These are phyloP conservation scores for Jaltomata sinuosa DNA, from an alignment of 257 asterid genomes.

Conservation along the genomic window DNA sequence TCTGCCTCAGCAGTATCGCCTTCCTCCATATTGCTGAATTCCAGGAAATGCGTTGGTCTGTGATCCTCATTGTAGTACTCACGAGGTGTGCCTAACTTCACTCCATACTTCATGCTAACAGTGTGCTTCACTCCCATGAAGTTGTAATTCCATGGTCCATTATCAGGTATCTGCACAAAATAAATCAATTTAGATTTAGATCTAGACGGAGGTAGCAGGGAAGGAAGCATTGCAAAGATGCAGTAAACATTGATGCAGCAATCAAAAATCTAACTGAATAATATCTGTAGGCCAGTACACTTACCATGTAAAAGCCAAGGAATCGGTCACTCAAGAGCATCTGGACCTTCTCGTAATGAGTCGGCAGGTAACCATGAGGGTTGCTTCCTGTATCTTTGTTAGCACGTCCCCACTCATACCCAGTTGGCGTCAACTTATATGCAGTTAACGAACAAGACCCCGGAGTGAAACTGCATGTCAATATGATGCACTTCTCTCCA, in stretches of 20 bases:
- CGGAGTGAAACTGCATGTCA: conserved; percentile 97
- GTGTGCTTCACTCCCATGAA: conserved; percentile 97
- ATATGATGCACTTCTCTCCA: conserved; percentile 89
- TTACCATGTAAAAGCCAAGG: conserved; percentile 97
- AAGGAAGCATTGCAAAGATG: background rate
- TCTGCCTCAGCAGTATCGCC: conserved; percentile 92
- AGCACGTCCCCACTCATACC: conserved; percentile 97
- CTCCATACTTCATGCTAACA: conserved; percentile 73
- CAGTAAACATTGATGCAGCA: background rate
- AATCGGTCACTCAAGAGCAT: conserved; percentile 97
- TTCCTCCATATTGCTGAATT: conserved; percentile 94
- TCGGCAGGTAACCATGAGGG: conserved; percentile 91
- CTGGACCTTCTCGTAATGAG: conserved; percentile 95
- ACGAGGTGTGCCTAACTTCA: conserved; percentile 78
- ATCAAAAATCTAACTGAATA: background rate
- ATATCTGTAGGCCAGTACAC: background rate
- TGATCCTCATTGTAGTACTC: conserved; percentile 92
- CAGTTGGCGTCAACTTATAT: conserved; percentile 85
- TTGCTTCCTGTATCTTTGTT: conserved; percentile 82
- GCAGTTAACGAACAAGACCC: conserved; percentile 98
- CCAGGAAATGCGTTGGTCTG: conserved; percentile 85
- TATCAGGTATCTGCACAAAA: conserved; percentile 68
- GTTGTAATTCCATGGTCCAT: conserved; percentile 94
- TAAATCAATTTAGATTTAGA: background rate
- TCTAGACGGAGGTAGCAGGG: background rate